These are phyloP conservation scores for Cladophialophora psammophila DNA, from an alignment of 2,329 filamentous ascomycete species.

Conservation along the genomic window DNA sequence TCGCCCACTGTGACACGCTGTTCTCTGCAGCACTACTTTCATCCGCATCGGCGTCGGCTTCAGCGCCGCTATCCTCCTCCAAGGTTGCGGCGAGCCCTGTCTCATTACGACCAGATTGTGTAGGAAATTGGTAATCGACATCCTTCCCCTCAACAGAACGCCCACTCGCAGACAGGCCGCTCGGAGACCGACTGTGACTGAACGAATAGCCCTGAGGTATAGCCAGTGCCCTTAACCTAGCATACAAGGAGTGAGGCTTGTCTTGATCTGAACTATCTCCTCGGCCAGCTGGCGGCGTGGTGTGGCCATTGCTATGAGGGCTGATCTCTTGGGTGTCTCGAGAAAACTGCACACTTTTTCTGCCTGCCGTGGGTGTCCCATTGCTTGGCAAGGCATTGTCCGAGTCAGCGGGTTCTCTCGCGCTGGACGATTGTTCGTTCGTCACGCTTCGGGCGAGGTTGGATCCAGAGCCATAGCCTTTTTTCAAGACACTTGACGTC, in stretches of 20 bases:
- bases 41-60: slow-evolving; percentile 64
- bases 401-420: slow-evolving; percentile 25
- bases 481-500: slow-evolving; percentile 26
- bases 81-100: slow-evolving; percentile 63
- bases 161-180: slow-evolving; percentile 53
- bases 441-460: slow-evolving; percentile 18
- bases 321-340: slow-evolving; percentile 61
- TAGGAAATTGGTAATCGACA: slow-evolving; percentile 49
- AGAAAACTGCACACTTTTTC: slow-evolving; percentile 76
- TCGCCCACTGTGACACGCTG: slow-evolving; percentile 54
- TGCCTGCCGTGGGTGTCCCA: slow-evolving; percentile 28
- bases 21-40: slow-evolving; percentile 86
- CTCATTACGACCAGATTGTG: slow-evolving; percentile 56
- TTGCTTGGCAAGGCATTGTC: slow-evolving; percentile 25
- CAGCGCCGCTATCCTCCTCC: slow-evolving; percentile 69
- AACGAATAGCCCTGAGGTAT: slow-evolving; percentile 55
- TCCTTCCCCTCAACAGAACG: slow-evolving; percentile 50
- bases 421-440: slow-evolving; percentile 20
- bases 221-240: slow-evolving; percentile 77
- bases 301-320: slow-evolving; percentile 59
- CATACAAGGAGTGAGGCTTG: slow-evolving; percentile 72
- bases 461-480: slow-evolving; percentile 14
- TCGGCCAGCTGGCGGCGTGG: slow-evolving; percentile 63
- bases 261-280: slow-evolving; percentile 68
- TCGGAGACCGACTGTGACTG: slow-evolving; percentile 59